Conservation (phyloP, 2,329 filamentous ascomycete genomes). For the Shiraia sp. region DNA sequence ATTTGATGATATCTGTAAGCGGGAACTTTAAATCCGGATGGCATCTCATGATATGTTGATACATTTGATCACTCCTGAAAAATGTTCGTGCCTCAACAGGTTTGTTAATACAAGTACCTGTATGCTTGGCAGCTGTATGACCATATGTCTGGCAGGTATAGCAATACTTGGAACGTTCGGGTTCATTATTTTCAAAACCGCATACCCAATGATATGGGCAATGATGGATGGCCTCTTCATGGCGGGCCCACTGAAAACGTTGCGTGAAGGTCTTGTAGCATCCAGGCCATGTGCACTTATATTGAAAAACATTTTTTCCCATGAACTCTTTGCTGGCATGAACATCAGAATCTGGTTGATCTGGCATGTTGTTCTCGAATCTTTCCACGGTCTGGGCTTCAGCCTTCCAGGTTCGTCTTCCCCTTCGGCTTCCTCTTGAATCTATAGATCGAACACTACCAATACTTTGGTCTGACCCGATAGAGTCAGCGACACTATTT, state of each 20-base stretch:
- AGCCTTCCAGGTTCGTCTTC: constrained; percentile 5
- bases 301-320: background rate
- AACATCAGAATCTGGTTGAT: background rate
- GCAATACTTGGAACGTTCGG: background rate
- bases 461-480: background rate
- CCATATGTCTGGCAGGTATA: background rate
- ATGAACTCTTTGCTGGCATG: background rate
- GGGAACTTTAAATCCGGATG: background rate
- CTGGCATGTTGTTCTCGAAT: background rate
- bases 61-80: constrained; percentile 7
- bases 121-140: constrained; percentile 1
- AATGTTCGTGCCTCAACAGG: constrained; percentile 3
- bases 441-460: constrained; percentile 7
- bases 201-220: constrained; percentile 13
- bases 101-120: background rate
- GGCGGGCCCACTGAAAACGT: constrained; percentile 7
- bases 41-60: constrained; percentile 5
- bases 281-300: constrained; percentile 6
- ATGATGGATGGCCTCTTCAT: constrained; percentile 13
- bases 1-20: background rate
- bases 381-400: background rate
- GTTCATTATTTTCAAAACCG: background rate
- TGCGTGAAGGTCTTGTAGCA: constrained; percentile 1
- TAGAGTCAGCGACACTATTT: constrained; percentile 1
- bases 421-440: constrained; percentile 7